phyloP scores from a whole-genome alignment of 1,284 basidiomycete genomes.

The Rhizopogon hawkerae region DNA sequence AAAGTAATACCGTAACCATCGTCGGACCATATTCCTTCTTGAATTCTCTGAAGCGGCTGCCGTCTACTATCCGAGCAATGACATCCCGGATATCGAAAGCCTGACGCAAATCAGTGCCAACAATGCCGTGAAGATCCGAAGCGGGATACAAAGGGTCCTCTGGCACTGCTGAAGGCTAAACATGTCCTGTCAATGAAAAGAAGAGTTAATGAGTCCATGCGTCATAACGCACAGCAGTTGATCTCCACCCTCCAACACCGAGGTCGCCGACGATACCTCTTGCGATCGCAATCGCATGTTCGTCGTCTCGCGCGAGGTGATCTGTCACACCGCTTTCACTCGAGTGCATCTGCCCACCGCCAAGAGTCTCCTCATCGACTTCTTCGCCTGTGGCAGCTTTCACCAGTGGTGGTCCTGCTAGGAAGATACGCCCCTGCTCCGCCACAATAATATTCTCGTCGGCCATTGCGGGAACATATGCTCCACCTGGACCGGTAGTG shows the following conservation, averaged over 20 bases:
- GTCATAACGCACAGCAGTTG: constrained; percentile 36
- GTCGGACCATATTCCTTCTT: constrained; percentile 92
- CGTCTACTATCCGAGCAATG: constrained; percentile 86
- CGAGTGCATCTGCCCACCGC: constrained; percentile 91
- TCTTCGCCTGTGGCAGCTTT: constrained; percentile 93
- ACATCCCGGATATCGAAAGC: constrained; percentile 91
- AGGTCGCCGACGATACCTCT: constrained; percentile 77
- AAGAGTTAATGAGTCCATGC: neutral
- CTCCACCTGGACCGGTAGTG: constrained; percentile 48
- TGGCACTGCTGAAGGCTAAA: constrained; percentile 47
- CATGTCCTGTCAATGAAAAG: constrained; percentile 10
- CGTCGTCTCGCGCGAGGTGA: constrained; percentile 82
- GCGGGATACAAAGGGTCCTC: constrained; percentile 76
- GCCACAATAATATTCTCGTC: constrained; percentile 94
- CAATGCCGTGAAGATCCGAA: constrained; percentile 82
- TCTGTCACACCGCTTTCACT: constrained; percentile 91
- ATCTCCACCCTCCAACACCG: constrained; percentile 48
- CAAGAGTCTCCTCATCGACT: constrained; percentile 88
- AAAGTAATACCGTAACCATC: constrained; percentile 67
- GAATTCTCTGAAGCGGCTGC: constrained; percentile 89
- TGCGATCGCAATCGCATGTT: constrained; percentile 81
- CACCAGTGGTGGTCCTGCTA: constrained; percentile 93
- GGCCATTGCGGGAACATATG: constrained; percentile 94
- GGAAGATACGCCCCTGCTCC: constrained; percentile 89
- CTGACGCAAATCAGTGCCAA: constrained; percentile 82